Base-by-base conservation (phyloP, 2,329 filamentous ascomycete species). In the Myrmaecium sp. region DNA sequence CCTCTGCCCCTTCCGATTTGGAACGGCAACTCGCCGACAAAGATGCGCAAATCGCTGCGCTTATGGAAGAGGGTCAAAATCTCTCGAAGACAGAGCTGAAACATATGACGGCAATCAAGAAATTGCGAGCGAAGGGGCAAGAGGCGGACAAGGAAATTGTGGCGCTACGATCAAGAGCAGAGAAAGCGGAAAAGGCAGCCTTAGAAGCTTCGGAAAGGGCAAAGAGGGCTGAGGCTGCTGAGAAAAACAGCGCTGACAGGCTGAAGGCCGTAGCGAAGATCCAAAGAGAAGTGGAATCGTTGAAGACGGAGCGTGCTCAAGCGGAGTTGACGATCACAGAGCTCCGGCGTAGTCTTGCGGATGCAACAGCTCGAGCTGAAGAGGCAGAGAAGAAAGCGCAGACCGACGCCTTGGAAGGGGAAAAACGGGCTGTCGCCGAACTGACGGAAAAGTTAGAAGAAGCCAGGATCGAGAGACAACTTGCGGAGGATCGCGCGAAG, bases 21-120 rank as follows among this genome's bases (percentile, higher is more conserved):
- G 79, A 92, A 36, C 80, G 75, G 47, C 83, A 79, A 43, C 50
- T 95, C 9, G 78, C 81, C 1, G 83, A 92, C 42, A 92, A 83
- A 44, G 84, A 95, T 40, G 74, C 86, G 40, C 80, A 80, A 46
- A 91, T 95, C 41, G 81, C 84, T 3, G 58, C 84, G 24, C 58
- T 98, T 8, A 78, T 98, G 62, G 76, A 92, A 39, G 89, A 98
- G 55, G 89, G 91, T 1, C 79, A 89, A 40, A 83, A 77, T 37
- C 62, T 95, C 6, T 84, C 82, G 2, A 79, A 76, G 39, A 78
- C 69, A 0, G 89, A 98, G 47, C 69, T 94, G 50, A 82, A 83
- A 43, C 74, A 91, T 36, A 64, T 86, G 33, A 69, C 69, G 5
- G 74, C 75, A 4, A 79, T 95, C 41, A 92, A 89, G 51, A 84